Base-by-base conservation (phyloP, 106 monocot genomes). In the Triglochin maritima region DNA sequence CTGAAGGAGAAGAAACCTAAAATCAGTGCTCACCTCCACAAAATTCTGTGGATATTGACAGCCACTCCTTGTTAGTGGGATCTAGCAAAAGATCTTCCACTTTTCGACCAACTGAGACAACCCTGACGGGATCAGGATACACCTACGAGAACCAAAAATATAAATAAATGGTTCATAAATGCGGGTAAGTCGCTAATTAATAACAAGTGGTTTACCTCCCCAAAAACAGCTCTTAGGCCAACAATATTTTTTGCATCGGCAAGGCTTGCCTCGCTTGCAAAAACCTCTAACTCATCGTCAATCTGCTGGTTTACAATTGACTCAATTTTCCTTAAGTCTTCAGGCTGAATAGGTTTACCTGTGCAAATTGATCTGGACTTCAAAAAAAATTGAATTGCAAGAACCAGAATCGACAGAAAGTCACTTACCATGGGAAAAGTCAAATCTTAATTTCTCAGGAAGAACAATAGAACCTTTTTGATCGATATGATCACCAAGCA, bases 391-490 rank as follows among this genome's bases (percentile, higher is more conserved):
- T 7, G 17, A 43, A 1, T 7, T 44, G 14, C 45, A 55, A 69
- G 49, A 62, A 62, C 12, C 50, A 42, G 4, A 61, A 57, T 57
- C 45, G 6, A 47, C 46, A 44, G 6, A 71, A 62, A 47, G 15
- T 17, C 16, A 2, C 46, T 67, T 88, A 96, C 96, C 96, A 76
- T 96, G 96, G 10, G 96, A 91, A 71, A 96, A 96, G 82, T 96
- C 96, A 82, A 79, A 96, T 62, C 91, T 69, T 59, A 96, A 73
- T 66, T 96, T 96, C 59, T 96, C 90, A 56, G 96, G 96, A 66
- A 96, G 91, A 80, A 96, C 96, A 79, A 91, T 96, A 54, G 96
- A 96, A 53, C 95, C 95, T 68, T 96, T 96, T 65, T 96, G 95
- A 79, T 91, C 95, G 75, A 96, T 72, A 80, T 96, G 95, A 66